Evolutionary conservation across 306 rosid species (phyloP), one percentile per base, ranked within the genome.

Genomic region (Lupinus albus): DNA sequence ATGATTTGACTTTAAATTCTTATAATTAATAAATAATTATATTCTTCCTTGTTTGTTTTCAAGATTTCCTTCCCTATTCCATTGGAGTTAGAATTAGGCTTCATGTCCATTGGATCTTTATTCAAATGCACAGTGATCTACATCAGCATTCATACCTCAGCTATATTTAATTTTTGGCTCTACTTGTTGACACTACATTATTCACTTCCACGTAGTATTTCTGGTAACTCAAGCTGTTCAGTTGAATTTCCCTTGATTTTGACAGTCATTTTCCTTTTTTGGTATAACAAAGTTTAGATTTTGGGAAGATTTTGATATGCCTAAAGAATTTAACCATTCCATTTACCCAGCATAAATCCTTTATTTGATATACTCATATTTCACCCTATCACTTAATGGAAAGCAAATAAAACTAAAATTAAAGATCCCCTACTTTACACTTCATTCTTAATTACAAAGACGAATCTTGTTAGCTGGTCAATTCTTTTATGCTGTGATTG

Each of bases 381-480:
- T 50, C 61, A 49, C 12, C 36, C 42, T 18, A 44, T 45, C 3
- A 5, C 60, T 17, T 30, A 3, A 11, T 42, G 53, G 9, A 17
- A 55, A 64, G 45, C 38, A 49, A 59, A 50, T 16, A 11, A 39
- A 13, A 52, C 11, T 17, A 4, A 8, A 11, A 16, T 3, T 8
- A n/a, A 20, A n/a, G 38, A 52, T 68, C 4, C 7, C 18, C 38
- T 35, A 17, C 20, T 35, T 32, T 50, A 17, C 3, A 16, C 60
- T 33, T 66, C 51, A 8, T 50, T 51, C 49, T 38, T n/a, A n/a
- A n/a, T n/a, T n/a, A n/a, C n/a, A n/a, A n/a, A n/a, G n/a, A n/a
- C n/a, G n/a, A n/a, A n/a, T n/a, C n/a, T n/a, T n/a, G n/a, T 93
- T 84, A 93, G 99, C 87, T 93, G 99, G 99, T 90, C 99, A 6